Evolutionary conservation across 169 alveolate genomes (phyloP).

Genomic region (Plasmodium relictum): DNA sequence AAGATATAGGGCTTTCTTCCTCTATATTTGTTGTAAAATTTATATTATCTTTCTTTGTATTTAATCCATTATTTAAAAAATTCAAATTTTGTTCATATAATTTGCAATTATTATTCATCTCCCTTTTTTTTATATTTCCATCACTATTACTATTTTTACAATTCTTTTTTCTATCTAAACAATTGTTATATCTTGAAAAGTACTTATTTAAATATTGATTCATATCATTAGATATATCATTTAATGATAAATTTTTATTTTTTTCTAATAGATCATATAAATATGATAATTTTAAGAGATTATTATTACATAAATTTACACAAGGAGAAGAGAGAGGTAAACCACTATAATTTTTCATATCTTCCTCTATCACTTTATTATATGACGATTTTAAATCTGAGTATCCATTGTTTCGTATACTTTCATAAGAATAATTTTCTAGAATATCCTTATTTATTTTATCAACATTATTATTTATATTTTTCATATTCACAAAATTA

Average conservation of each 20-base stretch:
- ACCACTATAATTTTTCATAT: background rate
- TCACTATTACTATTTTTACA: background rate
- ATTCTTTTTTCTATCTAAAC: background rate
- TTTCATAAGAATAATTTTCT: background rate
- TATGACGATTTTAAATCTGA: background rate
- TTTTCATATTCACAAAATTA: background rate
- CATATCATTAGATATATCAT: too few relatives aligned
- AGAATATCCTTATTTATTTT: background rate
- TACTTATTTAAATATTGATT: background rate
- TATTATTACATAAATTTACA: background rate
- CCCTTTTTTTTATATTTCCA: background rate
- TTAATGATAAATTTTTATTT: background rate
- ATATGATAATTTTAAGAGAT: background rate
- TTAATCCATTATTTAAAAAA: background rate
- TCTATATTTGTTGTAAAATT: background rate
- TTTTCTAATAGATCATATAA: constrained; percentile 1
- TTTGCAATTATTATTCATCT: background rate
- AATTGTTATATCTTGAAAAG: background rate
- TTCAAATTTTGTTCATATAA: background rate
- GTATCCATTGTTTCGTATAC: background rate
- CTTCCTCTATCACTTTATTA: background rate
- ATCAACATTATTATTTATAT: background rate
- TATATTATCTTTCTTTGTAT: background rate
- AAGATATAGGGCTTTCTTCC: background rate
- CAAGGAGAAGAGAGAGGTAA: background rate